Conservation (phyloP, 1,284 basidiomycete genomes). For the Apiotrichum siamense region DNA sequence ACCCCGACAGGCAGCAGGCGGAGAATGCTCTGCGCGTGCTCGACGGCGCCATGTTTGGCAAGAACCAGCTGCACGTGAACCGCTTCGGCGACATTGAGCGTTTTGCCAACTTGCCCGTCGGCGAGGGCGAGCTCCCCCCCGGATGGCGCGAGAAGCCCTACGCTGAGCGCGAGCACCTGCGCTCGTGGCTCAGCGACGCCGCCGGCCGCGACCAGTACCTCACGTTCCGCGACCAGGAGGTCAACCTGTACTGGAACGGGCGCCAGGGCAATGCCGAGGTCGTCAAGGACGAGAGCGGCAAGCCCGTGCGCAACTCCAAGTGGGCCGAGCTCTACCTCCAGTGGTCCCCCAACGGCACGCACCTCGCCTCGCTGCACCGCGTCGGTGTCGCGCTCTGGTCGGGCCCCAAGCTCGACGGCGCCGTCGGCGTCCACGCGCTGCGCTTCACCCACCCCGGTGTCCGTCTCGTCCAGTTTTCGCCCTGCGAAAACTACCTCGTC, state of each 20-base stretch:
- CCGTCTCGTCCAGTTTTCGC: conserved; percentile 95
- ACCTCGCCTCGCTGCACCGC: conserved; percentile 86
- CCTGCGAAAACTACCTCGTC: conserved; percentile 92
- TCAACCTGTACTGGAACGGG: conserved; percentile 89
- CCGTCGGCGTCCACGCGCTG: conserved; percentile 42
- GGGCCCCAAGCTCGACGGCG: conserved; percentile 53
- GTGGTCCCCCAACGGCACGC: conserved; percentile 96
- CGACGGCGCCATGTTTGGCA: conserved; percentile 82
- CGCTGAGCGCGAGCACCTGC: conserved; percentile 84
- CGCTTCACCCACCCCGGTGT: conserved; percentile 94
- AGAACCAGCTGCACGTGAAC: conserved; percentile 84
- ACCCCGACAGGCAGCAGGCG: conserved; percentile 74
- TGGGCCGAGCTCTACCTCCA: conserved; percentile 98
- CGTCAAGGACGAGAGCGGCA: conserved; percentile 54
- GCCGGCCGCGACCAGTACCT: conserved; percentile 94
- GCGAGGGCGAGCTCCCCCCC: conserved; percentile 60
- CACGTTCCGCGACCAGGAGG: conserved; percentile 87
- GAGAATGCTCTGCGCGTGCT: conserved; percentile 70
- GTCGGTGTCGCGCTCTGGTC: conserved; percentile 97
- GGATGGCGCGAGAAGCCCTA: conserved; percentile 66
- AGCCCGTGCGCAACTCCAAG: conserved; percentile 51
- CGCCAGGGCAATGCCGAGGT: conserved; percentile 81
- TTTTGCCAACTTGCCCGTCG: conserved; percentile 72
- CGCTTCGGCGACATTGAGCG: conserved; percentile 89
- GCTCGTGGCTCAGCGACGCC: conserved; percentile 88